Evolutionary conservation across 352 stramenopile genomes (phyloP).

Genomic region (Thalassiosira hispida): DNA sequence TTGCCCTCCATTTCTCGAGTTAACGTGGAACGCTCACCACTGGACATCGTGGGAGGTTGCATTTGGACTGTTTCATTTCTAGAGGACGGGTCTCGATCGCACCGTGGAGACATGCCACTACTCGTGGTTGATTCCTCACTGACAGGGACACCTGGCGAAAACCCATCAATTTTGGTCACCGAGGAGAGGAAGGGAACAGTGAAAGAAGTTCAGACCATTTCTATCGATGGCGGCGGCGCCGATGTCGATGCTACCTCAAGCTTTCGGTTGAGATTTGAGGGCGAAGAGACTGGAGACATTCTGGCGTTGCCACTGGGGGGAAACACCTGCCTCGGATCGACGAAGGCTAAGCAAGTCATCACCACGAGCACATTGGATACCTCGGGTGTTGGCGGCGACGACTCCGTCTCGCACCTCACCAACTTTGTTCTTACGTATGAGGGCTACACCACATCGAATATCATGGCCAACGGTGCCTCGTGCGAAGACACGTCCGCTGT

Average conservation of each 20-base stretch:
- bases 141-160: slow-evolving; percentile 38
- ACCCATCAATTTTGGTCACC: slow-evolving; percentile 34
- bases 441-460: slow-evolving; percentile 83
- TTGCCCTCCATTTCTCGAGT: slow-evolving; percentile 54
- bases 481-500: slow-evolving; percentile 84
- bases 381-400: slow-evolving; percentile 89
- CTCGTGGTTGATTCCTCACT: slow-evolving; percentile 56
- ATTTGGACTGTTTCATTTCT: slow-evolving; percentile 95
- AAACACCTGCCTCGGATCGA: slow-evolving; percentile 61
- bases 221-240: slow-evolving; percentile 51
- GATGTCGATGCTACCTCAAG: slow-evolving; percentile 60
- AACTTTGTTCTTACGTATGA: slow-evolving; percentile 90
- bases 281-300: slow-evolving; percentile 88
- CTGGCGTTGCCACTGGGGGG: slow-evolving; percentile 80
- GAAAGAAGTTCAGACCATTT: slow-evolving; percentile 81
- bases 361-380: slow-evolving; percentile 90
- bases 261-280: slow-evolving; percentile 77
- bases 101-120: slow-evolving; percentile 64
- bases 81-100: slow-evolving; percentile 59
- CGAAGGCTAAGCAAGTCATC: slow-evolving; percentile 87
- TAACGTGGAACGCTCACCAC: slow-evolving; percentile 46
- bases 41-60: slow-evolving; percentile 85
- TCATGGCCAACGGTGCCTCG: slow-evolving; percentile 88
- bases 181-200: slow-evolving; percentile 81
- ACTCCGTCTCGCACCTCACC: slow-evolving; percentile 88